These are phyloP conservation scores for Zygosaccharomyces gambellarensis DNA, from an alignment of 805 yeast genomes.

Conservation along the genomic window DNA sequence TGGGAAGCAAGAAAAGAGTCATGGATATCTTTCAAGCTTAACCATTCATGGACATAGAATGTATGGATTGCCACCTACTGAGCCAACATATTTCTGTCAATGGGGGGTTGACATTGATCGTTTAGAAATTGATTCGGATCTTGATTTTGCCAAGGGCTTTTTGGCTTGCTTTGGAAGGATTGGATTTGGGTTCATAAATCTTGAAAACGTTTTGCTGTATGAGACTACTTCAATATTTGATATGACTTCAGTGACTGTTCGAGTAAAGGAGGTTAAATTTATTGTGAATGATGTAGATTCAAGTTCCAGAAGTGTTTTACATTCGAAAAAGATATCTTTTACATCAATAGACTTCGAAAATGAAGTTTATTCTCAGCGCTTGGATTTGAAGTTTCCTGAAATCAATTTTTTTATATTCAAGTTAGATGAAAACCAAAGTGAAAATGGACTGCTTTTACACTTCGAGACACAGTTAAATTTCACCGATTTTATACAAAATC, in stretches of 20 bases:
- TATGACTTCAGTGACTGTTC: slow-evolving; percentile 58
- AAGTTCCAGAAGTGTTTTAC: slow-evolving; percentile 24
- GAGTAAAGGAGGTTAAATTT: slow-evolving; percentile 45
- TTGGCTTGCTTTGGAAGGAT: slow-evolving; percentile 43
- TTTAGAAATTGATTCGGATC: slow-evolving; percentile 48
- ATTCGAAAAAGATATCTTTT: slow-evolving; percentile 33
- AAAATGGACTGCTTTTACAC: slow-evolving; percentile 34
- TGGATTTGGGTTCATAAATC: slow-evolving; percentile 61
- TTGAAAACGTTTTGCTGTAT: slow-evolving; percentile 67
- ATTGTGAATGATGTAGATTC: slow-evolving; percentile 36
- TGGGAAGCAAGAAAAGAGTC: slow-evolving; percentile 9
- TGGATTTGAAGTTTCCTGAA: slow-evolving; percentile 47
- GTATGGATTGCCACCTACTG: slow-evolving; percentile 87
- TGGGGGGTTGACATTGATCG: slow-evolving; percentile 80
- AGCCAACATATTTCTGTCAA: slow-evolving; percentile 81
- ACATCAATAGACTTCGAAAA: slow-evolving; percentile 68
- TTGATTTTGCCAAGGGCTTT: slow-evolving; percentile 43
- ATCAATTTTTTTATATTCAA: slow-evolving; percentile 32
- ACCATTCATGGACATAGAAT: slow-evolving; percentile 81
- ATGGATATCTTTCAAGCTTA: slow-evolving; percentile 41
- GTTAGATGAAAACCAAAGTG: slow-evolving; percentile 15
- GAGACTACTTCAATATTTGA: slow-evolving; percentile 58
- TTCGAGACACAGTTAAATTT: slow-evolving; percentile 54
- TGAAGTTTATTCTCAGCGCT: slow-evolving; percentile 51
- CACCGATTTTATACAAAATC: slow-evolving; percentile 55